Conservation (phyloP, 2,329 filamentous ascomycete genomes). For the Colletotrichum nymphaeae region DNA sequence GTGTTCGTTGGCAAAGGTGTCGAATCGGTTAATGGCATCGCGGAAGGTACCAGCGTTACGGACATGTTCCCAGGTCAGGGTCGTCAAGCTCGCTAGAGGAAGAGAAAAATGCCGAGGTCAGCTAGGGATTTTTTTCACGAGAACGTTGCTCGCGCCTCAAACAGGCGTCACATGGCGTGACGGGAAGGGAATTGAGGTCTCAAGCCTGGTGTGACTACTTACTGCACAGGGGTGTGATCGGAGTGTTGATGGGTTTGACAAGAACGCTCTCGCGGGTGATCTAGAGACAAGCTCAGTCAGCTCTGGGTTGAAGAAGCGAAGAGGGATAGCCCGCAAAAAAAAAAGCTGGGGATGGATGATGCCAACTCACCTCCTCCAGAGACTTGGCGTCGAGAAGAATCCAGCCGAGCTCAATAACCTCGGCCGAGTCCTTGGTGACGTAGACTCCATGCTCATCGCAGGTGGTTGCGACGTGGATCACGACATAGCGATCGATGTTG, state of each 20-base stretch:
- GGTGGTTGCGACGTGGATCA: constrained; percentile 98
- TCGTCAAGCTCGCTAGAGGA: constrained; percentile 87
- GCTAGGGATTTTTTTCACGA: constrained; percentile 41
- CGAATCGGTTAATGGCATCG: constrained; percentile 95
- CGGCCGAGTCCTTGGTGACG: constrained; percentile 98
- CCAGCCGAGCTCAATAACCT: constrained; percentile 99
- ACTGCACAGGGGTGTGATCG: constrained; percentile 99
- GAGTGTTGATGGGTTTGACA: constrained; percentile 98
- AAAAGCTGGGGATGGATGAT: constrained; percentile 26
- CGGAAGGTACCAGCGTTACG: constrained; percentile 97
- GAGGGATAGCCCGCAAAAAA: background rate
- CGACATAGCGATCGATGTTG: constrained; percentile 94
- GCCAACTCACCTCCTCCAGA: constrained; percentile 83
- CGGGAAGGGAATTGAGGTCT: constrained; percentile 25
- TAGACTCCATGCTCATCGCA: constrained; percentile 99
- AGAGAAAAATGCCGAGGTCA: constrained; percentile 38
- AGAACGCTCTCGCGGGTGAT: constrained; percentile 95
- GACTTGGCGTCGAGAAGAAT: constrained; percentile 92
- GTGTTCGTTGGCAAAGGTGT: constrained; percentile 92
- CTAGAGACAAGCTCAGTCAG: constrained; percentile 59
- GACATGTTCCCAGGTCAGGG: constrained; percentile 98
- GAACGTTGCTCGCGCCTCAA: constrained; percentile 18
- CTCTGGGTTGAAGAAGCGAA: constrained; percentile 32
- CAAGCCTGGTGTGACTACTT: constrained; percentile 61
- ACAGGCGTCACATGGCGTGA: constrained; percentile 26